These are phyloP conservation scores for Diaporthe capsici DNA, from an alignment of 2,329 filamentous ascomycete species.

Conservation along the genomic window DNA sequence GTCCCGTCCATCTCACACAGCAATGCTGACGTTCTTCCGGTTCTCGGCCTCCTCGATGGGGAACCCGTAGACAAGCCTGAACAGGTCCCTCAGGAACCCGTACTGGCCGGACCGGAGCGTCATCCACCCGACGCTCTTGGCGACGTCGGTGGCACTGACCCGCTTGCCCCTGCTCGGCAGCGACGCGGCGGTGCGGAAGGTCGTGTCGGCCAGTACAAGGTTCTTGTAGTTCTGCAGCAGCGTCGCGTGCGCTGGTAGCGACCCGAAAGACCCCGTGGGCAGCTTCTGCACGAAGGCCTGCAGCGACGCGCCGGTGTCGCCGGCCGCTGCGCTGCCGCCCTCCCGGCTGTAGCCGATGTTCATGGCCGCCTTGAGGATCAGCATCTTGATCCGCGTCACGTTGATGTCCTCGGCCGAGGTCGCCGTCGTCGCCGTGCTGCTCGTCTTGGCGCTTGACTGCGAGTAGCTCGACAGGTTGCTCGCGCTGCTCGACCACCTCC, in stretches of 20 bases:
- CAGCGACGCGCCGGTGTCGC: constrained; percentile 66
- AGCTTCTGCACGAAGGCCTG: constrained; percentile 83
- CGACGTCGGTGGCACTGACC: constrained; percentile 80
- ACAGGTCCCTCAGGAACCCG: constrained; percentile 85
- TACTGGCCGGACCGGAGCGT: constrained; percentile 77
- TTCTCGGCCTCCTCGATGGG: constrained; percentile 82
- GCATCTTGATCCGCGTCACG: constrained; percentile 80
- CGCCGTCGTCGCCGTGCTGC: constrained; percentile 80
- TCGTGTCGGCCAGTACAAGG: constrained; percentile 80
- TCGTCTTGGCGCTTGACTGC: constrained; percentile 75
- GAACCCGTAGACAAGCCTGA: constrained; percentile 87
- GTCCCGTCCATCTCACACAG: constrained; percentile 55
- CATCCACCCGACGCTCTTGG: constrained; percentile 84
- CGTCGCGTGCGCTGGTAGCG: constrained; percentile 76
- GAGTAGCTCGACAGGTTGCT: constrained; percentile 86
- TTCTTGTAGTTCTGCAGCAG: constrained; percentile 86
- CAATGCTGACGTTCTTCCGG: constrained; percentile 75
- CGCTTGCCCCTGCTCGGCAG: constrained; percentile 71
- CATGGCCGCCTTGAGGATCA: constrained; percentile 88
- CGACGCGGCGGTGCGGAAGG: constrained; percentile 68
- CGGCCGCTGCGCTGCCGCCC: background rate
- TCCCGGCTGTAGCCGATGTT: constrained; percentile 84
- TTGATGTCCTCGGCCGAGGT: constrained; percentile 81
- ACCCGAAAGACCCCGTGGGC: constrained; percentile 83
- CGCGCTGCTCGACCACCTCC: constrained; percentile 85